Evolutionary conservation across 257 asterid genomes (phyloP).

Genomic region (Solanum raphanifolium): DNA sequence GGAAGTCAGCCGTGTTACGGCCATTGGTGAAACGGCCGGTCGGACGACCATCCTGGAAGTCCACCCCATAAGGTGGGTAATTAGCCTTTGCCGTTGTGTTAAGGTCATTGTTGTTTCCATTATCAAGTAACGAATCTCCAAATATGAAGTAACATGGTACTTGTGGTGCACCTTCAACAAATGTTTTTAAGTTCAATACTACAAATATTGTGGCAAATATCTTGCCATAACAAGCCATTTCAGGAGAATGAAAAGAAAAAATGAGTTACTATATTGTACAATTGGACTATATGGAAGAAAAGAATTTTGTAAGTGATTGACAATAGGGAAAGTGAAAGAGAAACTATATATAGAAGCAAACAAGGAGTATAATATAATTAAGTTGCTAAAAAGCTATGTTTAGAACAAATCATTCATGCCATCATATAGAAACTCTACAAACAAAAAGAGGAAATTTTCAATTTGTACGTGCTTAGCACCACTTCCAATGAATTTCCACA

Average conservation of each 20-base stretch:
- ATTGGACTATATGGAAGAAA: background rate
- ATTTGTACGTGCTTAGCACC: background rate
- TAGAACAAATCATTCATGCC: background rate
- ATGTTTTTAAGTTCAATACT: background rate
- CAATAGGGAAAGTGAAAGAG: background rate
- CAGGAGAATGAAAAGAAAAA: background rate
- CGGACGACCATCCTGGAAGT: background rate
- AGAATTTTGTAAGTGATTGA: background rate
- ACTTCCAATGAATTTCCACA: background rate
- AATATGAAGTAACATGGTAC: slow-evolving; percentile 15
- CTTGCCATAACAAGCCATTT: background rate
- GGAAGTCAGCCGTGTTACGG: slow-evolving; percentile 3
- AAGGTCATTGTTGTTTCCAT: slow-evolving; percentile 12
- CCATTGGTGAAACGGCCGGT: slow-evolving; percentile 14
- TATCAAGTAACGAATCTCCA: slow-evolving; percentile 12
- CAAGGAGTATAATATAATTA: background rate
- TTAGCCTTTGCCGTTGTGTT: slow-evolving; percentile 6
- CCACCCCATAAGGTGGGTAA: slow-evolving; percentile 13
- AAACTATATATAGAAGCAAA: background rate
- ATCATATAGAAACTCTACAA: background rate
- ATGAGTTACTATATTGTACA: background rate
- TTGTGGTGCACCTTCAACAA: background rate
- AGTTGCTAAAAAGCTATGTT: background rate
- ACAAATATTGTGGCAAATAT: background rate
- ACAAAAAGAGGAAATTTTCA: background rate